Conservation (phyloP, 192 early-diverging fungal species). For the Podila horticola region DNA sequence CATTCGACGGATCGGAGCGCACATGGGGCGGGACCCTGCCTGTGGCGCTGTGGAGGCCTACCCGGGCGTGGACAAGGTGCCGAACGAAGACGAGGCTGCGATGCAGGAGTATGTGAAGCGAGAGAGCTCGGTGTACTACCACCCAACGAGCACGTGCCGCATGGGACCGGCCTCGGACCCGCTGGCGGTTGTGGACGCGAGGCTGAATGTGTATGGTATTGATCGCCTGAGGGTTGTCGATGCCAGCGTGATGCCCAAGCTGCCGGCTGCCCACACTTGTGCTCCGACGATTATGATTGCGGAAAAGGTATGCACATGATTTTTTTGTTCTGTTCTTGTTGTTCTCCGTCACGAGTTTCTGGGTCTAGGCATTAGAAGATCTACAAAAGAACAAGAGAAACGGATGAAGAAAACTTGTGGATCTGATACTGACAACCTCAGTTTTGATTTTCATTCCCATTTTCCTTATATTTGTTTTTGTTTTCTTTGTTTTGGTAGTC, state of each 20-base stretch:
- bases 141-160: conserved; percentile 31
- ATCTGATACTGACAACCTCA: too few species aligned
- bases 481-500: not conserved
- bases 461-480: too few species aligned
- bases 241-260: conserved; percentile 43
- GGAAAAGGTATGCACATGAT: conserved; percentile 17
- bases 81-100: conserved; percentile 24
- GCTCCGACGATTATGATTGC: conserved; percentile 39
- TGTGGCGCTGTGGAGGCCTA: conserved; percentile 16
- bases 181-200: conserved; percentile 32
- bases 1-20: conserved; percentile 12
- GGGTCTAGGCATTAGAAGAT: not conserved
- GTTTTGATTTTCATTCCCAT: too few species aligned
- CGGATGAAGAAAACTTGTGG: too few species aligned
- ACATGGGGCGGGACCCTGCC: conserved; percentile 23
- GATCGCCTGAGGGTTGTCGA: conserved; percentile 43
- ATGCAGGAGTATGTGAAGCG: conserved; percentile 28
- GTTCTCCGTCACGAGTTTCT: too few species aligned
- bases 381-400: too few species aligned
- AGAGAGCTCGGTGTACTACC: conserved; percentile 20
- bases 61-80: conserved; percentile 27
- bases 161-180: conserved; percentile 48
- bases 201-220: conserved; percentile 40
- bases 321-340: too few species aligned
- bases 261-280: conserved; percentile 39